Evolutionary conservation across 768 basidiomycete genomes (phyloP).

Genomic region (Cystobasidium tubakii): DNA sequence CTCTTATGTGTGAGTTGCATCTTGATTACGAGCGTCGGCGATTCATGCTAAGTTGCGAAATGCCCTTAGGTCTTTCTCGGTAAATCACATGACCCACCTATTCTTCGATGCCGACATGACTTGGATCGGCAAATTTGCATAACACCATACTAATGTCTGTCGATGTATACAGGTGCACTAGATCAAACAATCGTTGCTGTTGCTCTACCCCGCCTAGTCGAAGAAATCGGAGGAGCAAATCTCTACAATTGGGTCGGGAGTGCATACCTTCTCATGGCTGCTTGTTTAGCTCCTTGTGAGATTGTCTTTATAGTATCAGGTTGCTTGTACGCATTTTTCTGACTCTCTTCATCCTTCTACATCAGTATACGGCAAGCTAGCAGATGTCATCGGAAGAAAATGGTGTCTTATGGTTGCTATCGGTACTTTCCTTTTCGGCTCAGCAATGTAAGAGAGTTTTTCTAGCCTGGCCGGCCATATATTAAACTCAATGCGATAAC

Average conservation of each 20-base stretch:
- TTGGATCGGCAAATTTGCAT: not conserved
- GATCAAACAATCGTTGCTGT: slow-evolving; percentile 30
- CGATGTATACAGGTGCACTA: not conserved
- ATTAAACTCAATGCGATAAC: not conserved
- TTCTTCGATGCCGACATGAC: not conserved
- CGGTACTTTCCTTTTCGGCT: slow-evolving; percentile 59
- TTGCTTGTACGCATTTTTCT: no score
- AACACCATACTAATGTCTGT: not conserved
- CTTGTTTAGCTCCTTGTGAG: slow-evolving; percentile 20
- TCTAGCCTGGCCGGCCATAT: not conserved
- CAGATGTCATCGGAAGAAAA: slow-evolving; percentile 57
- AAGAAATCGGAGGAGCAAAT: slow-evolving; percentile 30
- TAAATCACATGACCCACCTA: not conserved
- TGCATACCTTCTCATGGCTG: slow-evolving; percentile 37
- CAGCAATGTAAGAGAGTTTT: slow-evolving; percentile 41
- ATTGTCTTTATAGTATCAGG: no score
- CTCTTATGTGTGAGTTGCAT: slow-evolving; percentile 6
- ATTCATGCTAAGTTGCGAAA: no score
- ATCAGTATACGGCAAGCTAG: slow-evolving; percentile 33
- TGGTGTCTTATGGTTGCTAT: slow-evolving; percentile 65
- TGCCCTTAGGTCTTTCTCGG: not conserved
- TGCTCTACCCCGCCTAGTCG: slow-evolving; percentile 22
- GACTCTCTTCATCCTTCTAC: slow-evolving; percentile 2
- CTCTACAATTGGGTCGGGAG: slow-evolving; percentile 35
- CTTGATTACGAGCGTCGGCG: no score